Conservation (phyloP, 75 land plant species). For the Cryptomeria japonica region DNA sequence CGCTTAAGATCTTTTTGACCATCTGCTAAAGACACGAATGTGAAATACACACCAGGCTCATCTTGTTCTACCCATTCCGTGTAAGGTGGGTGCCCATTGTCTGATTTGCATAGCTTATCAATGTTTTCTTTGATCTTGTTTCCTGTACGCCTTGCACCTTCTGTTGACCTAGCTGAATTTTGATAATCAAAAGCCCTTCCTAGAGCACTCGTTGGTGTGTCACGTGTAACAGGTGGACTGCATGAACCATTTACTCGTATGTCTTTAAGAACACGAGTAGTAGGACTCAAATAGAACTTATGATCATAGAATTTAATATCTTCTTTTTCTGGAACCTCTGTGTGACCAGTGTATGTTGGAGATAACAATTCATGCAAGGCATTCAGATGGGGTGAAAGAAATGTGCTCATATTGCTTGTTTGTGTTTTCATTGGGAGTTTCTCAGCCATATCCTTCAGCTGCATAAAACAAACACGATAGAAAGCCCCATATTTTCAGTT, state of each 20-base stretch:
- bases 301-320: slow-evolving; percentile 15
- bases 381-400: slow-evolving; percentile 7
- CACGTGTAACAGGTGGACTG: slow-evolving; percentile 25
- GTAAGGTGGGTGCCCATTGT: not conserved
- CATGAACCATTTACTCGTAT: slow-evolving; percentile 22
- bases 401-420: slow-evolving; percentile 15
- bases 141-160: not conserved
- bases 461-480: slow-evolving; percentile 8
- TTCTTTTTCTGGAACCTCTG: slow-evolving; percentile 25
- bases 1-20: slow-evolving; percentile 61
- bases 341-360: slow-evolving; percentile 9
- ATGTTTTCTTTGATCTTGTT: slow-evolving; percentile 6
- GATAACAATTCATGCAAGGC: slow-evolving; percentile 17
- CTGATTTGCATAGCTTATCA: not conserved
- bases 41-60: slow-evolving; percentile 79
- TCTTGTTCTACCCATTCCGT: slow-evolving; percentile 67
- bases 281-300: slow-evolving; percentile 18
- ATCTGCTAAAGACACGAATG: slow-evolving; percentile 34
- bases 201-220: slow-evolving; percentile 5
- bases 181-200: slow-evolving; percentile 11
- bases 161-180: slow-evolving; percentile 5
- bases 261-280: slow-evolving; percentile 18
- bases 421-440: slow-evolving; percentile 27
- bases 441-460: slow-evolving; percentile 65
- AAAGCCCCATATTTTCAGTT: not conserved